These are phyloP conservation scores for Aspergillus arachidicola DNA, from an alignment of 2,329 filamentous ascomycete species.

Conservation along the genomic window DNA sequence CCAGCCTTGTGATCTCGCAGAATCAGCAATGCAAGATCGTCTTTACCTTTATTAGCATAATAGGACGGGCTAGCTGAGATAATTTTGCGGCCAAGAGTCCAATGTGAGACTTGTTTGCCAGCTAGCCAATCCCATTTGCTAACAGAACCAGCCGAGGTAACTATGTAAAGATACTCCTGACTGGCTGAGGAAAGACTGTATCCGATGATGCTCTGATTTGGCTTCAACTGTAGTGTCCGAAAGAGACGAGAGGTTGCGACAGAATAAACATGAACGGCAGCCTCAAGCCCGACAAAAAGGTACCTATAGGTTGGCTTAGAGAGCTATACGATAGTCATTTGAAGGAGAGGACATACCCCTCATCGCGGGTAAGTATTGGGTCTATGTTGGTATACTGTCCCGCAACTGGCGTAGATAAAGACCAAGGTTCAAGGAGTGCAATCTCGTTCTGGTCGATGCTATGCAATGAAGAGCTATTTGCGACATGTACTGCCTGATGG, in stretches of 20 bases:
- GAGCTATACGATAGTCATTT: not conserved
- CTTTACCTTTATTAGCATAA: slow-evolving; percentile 24
- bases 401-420: slow-evolving; percentile 52
- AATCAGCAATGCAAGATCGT: slow-evolving; percentile 42
- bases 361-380: slow-evolving; percentile 60
- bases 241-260: slow-evolving; percentile 78
- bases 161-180: slow-evolving; percentile 56
- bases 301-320: slow-evolving; percentile 52
- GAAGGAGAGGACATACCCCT: slow-evolving; percentile 47
- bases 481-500: not conserved
- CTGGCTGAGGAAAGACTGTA: slow-evolving; percentile 56
- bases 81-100: slow-evolving; percentile 44
- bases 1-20: slow-evolving; percentile 39
- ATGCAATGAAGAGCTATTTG: slow-evolving; percentile 10
- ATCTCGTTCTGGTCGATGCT: slow-evolving; percentile 18
- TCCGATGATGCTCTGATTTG: slow-evolving; percentile 51
- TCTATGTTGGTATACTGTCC: slow-evolving; percentile 60
- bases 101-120: slow-evolving; percentile 47
- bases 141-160: slow-evolving; percentile 54
- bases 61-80: slow-evolving; percentile 31
- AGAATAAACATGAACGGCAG: slow-evolving; percentile 78
- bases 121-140: slow-evolving; percentile 62
- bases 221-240: slow-evolving; percentile 65
- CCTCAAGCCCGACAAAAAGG: slow-evolving; percentile 74
- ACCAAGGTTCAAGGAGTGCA: slow-evolving; percentile 40